phyloP scores from a whole-genome alignment of 73 alveolate species.

The Stentor coeruleus region DNA sequence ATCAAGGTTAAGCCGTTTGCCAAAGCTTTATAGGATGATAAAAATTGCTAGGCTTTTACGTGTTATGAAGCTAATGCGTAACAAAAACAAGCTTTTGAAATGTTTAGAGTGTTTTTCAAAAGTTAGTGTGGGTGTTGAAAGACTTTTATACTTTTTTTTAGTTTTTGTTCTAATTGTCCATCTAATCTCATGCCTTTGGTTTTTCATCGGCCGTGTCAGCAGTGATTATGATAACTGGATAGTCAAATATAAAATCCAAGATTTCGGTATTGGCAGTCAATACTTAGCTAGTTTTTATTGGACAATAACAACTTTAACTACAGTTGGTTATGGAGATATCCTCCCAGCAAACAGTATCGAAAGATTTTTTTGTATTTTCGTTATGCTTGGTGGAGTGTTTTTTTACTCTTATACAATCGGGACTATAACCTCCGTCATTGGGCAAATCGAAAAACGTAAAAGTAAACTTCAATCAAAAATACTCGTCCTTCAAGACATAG shows the following conservation, averaged over 20 bases:
- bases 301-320: constrained; percentile 74
- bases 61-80: constrained; percentile 56
- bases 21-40: constrained; percentile 55
- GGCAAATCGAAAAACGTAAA: constrained; percentile 46
- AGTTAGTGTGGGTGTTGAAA: constrained; percentile 62
- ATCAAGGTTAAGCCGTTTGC: constrained; percentile 62
- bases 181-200: constrained; percentile 68
- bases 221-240: constrained; percentile 72
- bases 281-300: constrained; percentile 63
- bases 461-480: neutral
- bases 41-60: constrained; percentile 58
- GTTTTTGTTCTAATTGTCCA: constrained; percentile 57
- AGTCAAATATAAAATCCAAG: constrained; percentile 40
- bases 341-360: constrained; percentile 51
- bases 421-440: constrained; percentile 60
- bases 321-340: constrained; percentile 85
- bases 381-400: constrained; percentile 77
- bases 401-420: constrained; percentile 83
- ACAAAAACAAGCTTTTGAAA: constrained; percentile 36
- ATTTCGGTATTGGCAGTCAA: constrained; percentile 30
- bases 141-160: constrained; percentile 58
- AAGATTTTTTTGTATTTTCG: constrained; percentile 46
- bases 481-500: constrained; percentile 4
- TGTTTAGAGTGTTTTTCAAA: constrained; percentile 8
- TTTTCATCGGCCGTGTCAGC: constrained; percentile 47